A percentile compares a stretch with the other conserved stretches of the same genome.
phyloP scores from a whole-genome alignment of 1,139 yeast species.

The Barnettozyma hawaiiensis region DNA sequence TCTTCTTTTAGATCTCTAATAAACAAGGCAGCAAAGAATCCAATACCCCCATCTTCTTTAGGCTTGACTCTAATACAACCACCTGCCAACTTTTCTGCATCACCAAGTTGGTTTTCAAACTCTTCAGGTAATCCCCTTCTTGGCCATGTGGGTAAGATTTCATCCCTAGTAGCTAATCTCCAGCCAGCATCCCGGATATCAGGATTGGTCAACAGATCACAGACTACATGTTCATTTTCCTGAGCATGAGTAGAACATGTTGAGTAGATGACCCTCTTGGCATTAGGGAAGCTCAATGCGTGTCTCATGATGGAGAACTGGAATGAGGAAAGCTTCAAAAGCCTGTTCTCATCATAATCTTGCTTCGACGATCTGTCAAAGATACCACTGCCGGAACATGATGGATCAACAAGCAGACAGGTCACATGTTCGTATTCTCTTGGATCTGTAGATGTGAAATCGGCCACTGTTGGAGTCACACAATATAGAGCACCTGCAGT shows the following conservation, averaged over 20 bases:
- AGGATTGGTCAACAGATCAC: slow-evolving; percentile 61
- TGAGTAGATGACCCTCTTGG: slow-evolving; percentile 78
- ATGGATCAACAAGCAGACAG: slow-evolving; percentile 89
- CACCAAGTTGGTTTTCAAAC: slow-evolving; percentile 44
- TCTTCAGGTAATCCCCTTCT: slow-evolving; percentile 74
- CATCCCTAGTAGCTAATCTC: slow-evolving; percentile 55
- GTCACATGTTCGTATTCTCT: slow-evolving; percentile 57
- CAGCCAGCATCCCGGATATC: slow-evolving; percentile 63
- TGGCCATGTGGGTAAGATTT: slow-evolving; percentile 80
- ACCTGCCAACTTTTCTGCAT: slow-evolving; percentile 55
- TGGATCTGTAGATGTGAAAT: slow-evolving; percentile 69
- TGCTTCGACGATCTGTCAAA: slow-evolving; percentile 64
- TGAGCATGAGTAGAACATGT: slow-evolving; percentile 93
- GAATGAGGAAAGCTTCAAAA: slow-evolving; percentile 72
- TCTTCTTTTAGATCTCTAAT: slow-evolving; percentile 27
- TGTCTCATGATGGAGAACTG: slow-evolving; percentile 85
- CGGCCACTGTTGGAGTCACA: slow-evolving; percentile 71
- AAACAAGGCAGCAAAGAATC: slow-evolving; percentile 76
- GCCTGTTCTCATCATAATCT: slow-evolving; percentile 46
- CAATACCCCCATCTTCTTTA: slow-evolving; percentile 91
- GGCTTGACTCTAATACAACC: slow-evolving; percentile 86
- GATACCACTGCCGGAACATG: slow-evolving; percentile 96
- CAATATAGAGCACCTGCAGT: slow-evolving; percentile 66
- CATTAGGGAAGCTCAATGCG: slow-evolving; percentile 77
- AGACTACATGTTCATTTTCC: slow-evolving; percentile 90